Conservation (phyloP, 805 yeast genomes). For the Candida gorgasii region DNA sequence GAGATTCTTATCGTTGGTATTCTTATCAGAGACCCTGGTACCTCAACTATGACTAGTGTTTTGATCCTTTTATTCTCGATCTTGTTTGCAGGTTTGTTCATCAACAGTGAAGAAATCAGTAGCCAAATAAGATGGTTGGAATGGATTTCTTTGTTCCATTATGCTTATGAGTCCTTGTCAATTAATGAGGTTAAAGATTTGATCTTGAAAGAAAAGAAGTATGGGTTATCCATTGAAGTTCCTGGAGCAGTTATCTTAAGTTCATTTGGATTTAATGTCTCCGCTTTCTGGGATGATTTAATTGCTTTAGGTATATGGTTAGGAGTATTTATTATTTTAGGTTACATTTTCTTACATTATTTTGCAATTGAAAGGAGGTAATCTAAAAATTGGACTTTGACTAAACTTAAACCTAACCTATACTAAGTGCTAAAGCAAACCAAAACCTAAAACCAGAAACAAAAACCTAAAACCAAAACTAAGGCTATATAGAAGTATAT, state of each 20-base stretch:
- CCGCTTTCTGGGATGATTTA: conserved; percentile 70
- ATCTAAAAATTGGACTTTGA: no score
- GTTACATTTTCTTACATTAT: conserved; percentile 72
- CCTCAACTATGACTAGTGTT: conserved; percentile 87
- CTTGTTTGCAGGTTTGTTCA: conserved; percentile 89
- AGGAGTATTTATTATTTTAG: conserved; percentile 58
- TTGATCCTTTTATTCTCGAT: conserved; percentile 80
- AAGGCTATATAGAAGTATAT: not conserved
- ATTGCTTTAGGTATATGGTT: conserved; percentile 59
- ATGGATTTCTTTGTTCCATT: conserved; percentile 88
- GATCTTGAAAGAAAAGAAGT: conserved; percentile 82
- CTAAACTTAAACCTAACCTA: not conserved
- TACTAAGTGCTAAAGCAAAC: no score
- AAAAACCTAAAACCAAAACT: not conserved
- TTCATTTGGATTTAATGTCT: conserved; percentile 90
- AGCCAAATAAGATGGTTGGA: conserved; percentile 70
- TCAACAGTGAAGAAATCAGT: conserved; percentile 66
- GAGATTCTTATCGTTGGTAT: conserved; percentile 89
- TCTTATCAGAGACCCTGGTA: conserved; percentile 82
- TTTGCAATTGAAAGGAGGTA: conserved; percentile 76
- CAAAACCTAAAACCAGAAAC: not conserved
- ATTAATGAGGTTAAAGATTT: conserved; percentile 91
- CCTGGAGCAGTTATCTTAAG: conserved; percentile 97
- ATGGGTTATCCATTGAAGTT: conserved; percentile 90
- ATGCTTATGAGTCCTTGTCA: conserved; percentile 89